Percentiles rank a stretch among this genome's conserved stretches.
phyloP scores from a whole-genome alignment of 1,284 basidiomycete species.

The Ceratobasidium sp. region DNA sequence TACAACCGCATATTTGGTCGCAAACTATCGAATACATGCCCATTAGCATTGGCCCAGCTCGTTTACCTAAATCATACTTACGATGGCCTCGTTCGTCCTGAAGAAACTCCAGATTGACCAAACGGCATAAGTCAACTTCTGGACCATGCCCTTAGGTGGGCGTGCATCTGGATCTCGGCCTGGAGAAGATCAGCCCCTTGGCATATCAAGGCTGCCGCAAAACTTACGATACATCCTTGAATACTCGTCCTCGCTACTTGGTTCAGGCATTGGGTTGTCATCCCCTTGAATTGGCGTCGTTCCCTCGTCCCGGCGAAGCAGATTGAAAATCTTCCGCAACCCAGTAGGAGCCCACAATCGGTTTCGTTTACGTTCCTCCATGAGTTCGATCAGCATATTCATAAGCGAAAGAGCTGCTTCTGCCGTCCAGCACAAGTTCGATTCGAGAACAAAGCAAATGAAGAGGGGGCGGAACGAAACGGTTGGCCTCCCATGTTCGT shows the following conservation, averaged over 20 bases:
- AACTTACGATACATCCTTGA: slow-evolving; percentile 50
- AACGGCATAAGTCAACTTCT: slow-evolving; percentile 51
- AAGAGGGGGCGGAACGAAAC: slow-evolving; percentile 54
- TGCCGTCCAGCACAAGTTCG: slow-evolving; percentile 54
- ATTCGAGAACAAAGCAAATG: slow-evolving; percentile 57
- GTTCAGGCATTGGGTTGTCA: slow-evolving; percentile 44
- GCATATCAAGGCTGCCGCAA: not conserved
- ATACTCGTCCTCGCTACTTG: slow-evolving; percentile 46
- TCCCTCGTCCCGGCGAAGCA: slow-evolving; percentile 46
- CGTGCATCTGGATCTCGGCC: slow-evolving; percentile 58
- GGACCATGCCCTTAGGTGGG: slow-evolving; percentile 55
- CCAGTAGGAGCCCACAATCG: slow-evolving; percentile 61
- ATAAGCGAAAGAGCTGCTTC: slow-evolving; percentile 57
- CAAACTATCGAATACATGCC: slow-evolving; percentile 52
- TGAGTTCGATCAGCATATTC: slow-evolving; percentile 54
- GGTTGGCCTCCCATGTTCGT: slow-evolving; percentile 32
- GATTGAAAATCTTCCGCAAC: slow-evolving; percentile 54
- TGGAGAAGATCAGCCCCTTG: slow-evolving; percentile 40
- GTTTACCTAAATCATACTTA: slow-evolving; percentile 43
- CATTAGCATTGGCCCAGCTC: not conserved
- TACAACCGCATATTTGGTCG: slow-evolving; percentile 62
- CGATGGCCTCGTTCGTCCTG: slow-evolving; percentile 55
- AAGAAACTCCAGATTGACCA: slow-evolving; percentile 54
- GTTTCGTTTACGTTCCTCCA: slow-evolving; percentile 51
- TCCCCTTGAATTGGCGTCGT: slow-evolving; percentile 52